A percentile compares a stretch with the other conserved stretches of the same genome.
Evolutionary conservation across 2,329 filamentous ascomycete genomes (phyloP).

Genomic region (Fusarium oxysporum): DNA sequence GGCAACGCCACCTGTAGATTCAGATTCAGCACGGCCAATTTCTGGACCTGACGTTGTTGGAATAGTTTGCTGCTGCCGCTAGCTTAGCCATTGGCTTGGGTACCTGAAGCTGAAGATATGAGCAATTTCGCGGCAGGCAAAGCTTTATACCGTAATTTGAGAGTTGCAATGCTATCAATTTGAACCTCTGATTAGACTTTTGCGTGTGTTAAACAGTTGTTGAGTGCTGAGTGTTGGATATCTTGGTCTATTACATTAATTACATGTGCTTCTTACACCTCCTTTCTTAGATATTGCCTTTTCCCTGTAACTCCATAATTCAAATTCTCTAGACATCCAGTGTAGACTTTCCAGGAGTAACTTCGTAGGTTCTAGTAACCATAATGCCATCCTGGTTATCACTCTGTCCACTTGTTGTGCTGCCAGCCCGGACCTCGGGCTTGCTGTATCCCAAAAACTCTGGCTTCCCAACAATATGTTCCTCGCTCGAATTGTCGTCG

Average conservation of each 20-base stretch:
- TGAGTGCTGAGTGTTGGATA: not conserved
- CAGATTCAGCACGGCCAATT: not conserved
- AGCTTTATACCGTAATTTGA: not conserved
- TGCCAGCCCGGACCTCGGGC: slow-evolving; percentile 37
- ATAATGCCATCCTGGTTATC: slow-evolving; percentile 37
- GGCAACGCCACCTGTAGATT: slow-evolving; percentile 2
- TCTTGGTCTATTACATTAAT: not conserved
- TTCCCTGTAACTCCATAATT: slow-evolving; percentile 11
- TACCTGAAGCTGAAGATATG: not conserved
- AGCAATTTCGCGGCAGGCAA: not conserved
- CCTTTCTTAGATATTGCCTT: not conserved
- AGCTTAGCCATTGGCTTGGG: not conserved
- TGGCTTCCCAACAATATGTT: slow-evolving; percentile 45
- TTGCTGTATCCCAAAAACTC: slow-evolving; percentile 36
- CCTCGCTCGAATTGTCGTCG: slow-evolving; percentile 49
- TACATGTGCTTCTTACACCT: not conserved
- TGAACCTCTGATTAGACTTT: not conserved
- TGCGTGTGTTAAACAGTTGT: not conserved
- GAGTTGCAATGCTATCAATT: not conserved
- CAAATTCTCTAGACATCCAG: slow-evolving; percentile 35
- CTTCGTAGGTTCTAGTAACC: slow-evolving; percentile 43
- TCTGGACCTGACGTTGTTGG: not conserved
- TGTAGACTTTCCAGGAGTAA: slow-evolving; percentile 40
- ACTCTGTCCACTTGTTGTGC: slow-evolving; percentile 36
- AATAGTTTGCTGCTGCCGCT: not conserved